These are phyloP conservation scores for Scedosporium dehoogii DNA, from an alignment of 2,329 filamentous ascomycete species.

Conservation along the genomic window DNA sequence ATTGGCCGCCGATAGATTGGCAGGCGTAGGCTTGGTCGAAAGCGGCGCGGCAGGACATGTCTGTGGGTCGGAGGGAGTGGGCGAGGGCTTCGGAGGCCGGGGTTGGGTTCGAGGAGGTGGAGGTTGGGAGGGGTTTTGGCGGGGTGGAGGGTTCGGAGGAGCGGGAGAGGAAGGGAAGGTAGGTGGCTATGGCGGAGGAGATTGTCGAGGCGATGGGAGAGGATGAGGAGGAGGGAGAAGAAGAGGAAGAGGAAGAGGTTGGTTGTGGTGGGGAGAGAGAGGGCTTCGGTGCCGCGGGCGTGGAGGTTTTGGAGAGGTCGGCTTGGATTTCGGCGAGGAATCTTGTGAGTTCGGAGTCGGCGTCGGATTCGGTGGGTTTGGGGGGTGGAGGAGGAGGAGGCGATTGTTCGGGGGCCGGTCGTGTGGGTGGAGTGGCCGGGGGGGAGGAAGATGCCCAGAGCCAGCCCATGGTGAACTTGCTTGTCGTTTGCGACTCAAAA, in stretches of 20 bases:
- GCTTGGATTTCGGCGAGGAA: slow-evolving; percentile 29
- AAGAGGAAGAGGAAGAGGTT: slow-evolving; percentile 20
- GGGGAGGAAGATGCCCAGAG: slow-evolving; percentile 33
- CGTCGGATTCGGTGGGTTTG: slow-evolving; percentile 8
- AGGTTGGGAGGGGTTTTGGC: slow-evolving; percentile 10
- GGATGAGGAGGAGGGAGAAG: slow-evolving; percentile 24
- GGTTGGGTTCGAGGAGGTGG: slow-evolving; percentile 10
- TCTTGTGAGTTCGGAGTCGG: slow-evolving; percentile 43
- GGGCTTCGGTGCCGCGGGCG: slow-evolving; percentile 11
- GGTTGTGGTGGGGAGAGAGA: slow-evolving; percentile 1
- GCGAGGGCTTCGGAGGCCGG: slow-evolving; percentile 37
- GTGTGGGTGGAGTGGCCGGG: slow-evolving; percentile 11
- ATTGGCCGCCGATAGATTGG: slow-evolving; percentile 83
- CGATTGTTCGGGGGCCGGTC: slow-evolving; percentile 12
- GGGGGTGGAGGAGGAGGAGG: slow-evolving; percentile 12
- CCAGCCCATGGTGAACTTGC: slow-evolving; percentile 46
- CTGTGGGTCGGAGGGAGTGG: slow-evolving; percentile 64
- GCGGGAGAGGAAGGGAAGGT: slow-evolving; percentile 18
- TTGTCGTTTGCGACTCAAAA: slow-evolving; percentile 1
- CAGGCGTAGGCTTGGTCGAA: slow-evolving; percentile 95
- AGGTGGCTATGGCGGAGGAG: slow-evolving; percentile 21
- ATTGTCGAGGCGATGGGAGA: slow-evolving; percentile 20
- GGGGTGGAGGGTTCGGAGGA: slow-evolving; percentile 10
- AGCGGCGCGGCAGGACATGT: slow-evolving; percentile 79
- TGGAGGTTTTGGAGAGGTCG: slow-evolving; percentile 14